phyloP scores from a whole-genome alignment of 78 protist genomes.

The slime mould (Dictyostelium discoideum) region DNA sequence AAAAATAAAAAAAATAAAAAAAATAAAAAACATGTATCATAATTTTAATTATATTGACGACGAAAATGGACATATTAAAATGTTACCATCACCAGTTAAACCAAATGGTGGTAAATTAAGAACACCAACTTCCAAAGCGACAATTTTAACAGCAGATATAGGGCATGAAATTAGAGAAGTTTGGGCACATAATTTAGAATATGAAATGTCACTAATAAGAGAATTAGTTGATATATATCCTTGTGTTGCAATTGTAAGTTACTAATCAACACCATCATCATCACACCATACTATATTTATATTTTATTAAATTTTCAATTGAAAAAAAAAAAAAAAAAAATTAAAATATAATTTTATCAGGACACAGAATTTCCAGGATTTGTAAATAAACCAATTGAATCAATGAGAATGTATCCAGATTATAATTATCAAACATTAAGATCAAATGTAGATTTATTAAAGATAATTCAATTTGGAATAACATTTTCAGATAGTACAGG shows the following conservation, averaged over 20 bases:
- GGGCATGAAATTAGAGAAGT: conserved; percentile 88
- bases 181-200: conserved; percentile 91
- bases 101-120: background rate
- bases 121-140: background rate
- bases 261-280: background rate
- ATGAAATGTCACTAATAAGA: conserved; percentile 88
- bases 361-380: conserved; percentile 99
- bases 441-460: conserved; percentile 95
- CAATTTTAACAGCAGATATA: conserved; percentile 10
- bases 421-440: conserved; percentile 93
- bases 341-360: conserved; percentile 31
- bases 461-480: conserved; percentile 98
- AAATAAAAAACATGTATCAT: background rate
- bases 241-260: conserved; percentile 93
- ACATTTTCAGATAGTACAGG: conserved; percentile 95
- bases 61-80: conserved; percentile 17
- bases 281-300: no score
- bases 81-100: conserved; percentile 21
- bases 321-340: background rate
- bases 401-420: conserved; percentile 82
- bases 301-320: no score
- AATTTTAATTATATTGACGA: conserved; percentile 18
- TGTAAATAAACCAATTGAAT: conserved; percentile 95
- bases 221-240: conserved; percentile 91
- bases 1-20: background rate